Evolutionary conservation across 2,329 filamentous ascomycete genomes (phyloP).

Genomic region (Alternaria dauci): DNA sequence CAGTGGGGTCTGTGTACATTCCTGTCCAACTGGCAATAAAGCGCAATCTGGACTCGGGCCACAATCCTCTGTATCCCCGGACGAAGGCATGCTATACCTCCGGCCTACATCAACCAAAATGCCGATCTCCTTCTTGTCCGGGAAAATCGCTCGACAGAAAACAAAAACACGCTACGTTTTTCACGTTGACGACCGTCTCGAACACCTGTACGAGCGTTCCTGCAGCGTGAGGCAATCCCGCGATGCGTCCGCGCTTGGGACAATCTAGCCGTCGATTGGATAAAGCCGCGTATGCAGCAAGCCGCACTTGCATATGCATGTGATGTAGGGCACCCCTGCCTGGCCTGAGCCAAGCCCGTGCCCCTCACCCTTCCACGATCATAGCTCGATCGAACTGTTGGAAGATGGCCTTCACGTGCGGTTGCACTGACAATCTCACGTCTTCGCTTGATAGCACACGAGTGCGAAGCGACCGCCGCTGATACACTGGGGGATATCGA

Average conservation of each 20-base stretch:
- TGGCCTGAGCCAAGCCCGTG: conserved; percentile 25
- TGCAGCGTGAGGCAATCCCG: conserved; percentile 50
- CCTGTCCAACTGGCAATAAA: conserved; percentile 41
- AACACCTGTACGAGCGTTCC: conserved; percentile 42
- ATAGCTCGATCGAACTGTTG: conserved; percentile 33
- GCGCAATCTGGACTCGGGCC: conserved; percentile 44
- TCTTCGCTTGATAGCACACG: conserved; percentile 14
- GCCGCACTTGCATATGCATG: conserved; percentile 52
- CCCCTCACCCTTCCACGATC: conserved; percentile 30
- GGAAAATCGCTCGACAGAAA: neutral
- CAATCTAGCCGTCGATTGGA: conserved; percentile 34
- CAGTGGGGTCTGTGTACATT: conserved; percentile 45
- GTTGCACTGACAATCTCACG: conserved; percentile 31
- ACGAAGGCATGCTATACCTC: conserved; percentile 10
- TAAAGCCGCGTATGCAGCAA: conserved; percentile 41
- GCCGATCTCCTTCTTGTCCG: neutral
- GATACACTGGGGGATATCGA: neutral
- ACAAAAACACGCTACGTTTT: neutral
- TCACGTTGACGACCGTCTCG: conserved; percentile 12
- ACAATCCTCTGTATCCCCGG: conserved; percentile 26
- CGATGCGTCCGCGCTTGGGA: conserved; percentile 38
- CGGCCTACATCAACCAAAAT: neutral
- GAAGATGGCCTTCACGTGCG: conserved; percentile 24
- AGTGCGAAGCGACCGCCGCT: conserved; percentile 3
- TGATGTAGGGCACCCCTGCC: conserved; percentile 45